Base-by-base conservation (phyloP, 225 moss, liverwort and hornwort genomes). In the Bryoerythrophyllum caledonicum region DNA sequence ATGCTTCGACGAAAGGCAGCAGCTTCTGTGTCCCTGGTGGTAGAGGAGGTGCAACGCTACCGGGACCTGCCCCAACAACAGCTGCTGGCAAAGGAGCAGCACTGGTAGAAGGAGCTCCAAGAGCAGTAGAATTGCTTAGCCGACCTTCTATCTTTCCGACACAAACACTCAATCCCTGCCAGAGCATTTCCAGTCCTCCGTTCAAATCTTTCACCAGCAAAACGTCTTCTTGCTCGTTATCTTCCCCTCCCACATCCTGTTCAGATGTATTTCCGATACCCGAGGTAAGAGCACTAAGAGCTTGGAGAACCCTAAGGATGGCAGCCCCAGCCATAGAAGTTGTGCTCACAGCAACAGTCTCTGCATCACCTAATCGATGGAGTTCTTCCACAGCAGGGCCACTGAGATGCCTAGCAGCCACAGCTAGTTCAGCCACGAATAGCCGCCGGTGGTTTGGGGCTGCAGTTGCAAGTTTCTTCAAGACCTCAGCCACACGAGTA, bases 241-340 rank as follows among this genome's bases (percentile, higher is more conserved):
- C 96, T 68, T 84, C 80, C 68, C 80, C 90, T 65, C 79, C 83
- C 48, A 34, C 70, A 48, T 85, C 87, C 76, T 87, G 86, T 64
- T 91, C 92, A 67, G 85, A 59, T 10, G 75, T 16, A 46, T 54
- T 82, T 43, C 82, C 83, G 38, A 83, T 80, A 49, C 81, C 80
- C 15, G 90, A 88, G 58, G 92, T 94, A 40, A 96, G 92, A 19
- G 88, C 90, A 82, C 94, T 92, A 5, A 96, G 86, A 37, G 94
- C 92, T 84, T 94, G 96, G 35, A 96, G 87, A 41, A 96, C 92
- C 68, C 96, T 88, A 32, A 96, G 80, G 71, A 96, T 92, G 66
- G 94, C 94, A 28, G 94, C 94, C n/a, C 96, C 96, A 56, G 96
- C 94, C 92, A 93, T 93, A 9, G 91, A 88, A 24, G 92, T 87